phyloP scores from a whole-genome alignment of 257 asterid genomes.

The Prunella vulgaris region DNA sequence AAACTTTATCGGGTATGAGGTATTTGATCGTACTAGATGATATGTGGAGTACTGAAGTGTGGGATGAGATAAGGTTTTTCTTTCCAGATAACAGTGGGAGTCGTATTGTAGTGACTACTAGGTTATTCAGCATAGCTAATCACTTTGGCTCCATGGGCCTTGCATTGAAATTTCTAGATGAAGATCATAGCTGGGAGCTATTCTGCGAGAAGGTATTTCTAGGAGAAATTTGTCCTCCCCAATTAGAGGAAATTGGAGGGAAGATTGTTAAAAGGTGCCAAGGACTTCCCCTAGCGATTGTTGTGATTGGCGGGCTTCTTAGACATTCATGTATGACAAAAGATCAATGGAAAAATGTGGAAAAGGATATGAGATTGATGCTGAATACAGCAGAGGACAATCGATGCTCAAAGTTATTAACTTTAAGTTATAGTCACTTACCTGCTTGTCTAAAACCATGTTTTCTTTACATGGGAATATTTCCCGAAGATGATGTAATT shows the following conservation, averaged over 20 bases:
- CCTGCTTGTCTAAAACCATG: no score
- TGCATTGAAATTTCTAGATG: not conserved
- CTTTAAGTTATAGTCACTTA: no score
- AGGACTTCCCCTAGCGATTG: not conserved
- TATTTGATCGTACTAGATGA: slow-evolving; percentile 4
- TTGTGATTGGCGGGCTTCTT: not conserved
- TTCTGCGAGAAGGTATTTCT: not conserved
- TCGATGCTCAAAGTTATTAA: no score
- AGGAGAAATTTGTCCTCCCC: not conserved
- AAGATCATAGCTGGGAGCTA: not conserved
- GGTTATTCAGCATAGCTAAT: not conserved
- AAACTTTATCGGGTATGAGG: not conserved
- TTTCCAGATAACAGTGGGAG: not conserved
- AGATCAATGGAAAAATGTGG: not conserved
- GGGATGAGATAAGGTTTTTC: not conserved
- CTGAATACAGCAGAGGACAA: no score
- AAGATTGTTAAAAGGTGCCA: not conserved
- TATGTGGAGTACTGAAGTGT: not conserved
- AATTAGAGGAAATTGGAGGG: not conserved
- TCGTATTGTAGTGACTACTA: slow-evolving; percentile 1
- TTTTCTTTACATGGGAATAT: no score
- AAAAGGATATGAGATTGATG: not conserved
- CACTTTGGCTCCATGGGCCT: not conserved
- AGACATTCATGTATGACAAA: not conserved
- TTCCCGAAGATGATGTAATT: not conserved